phyloP scores from a whole-genome alignment of 495 filamentous ascomycete species.

The Clohesyomyces aquaticus region DNA sequence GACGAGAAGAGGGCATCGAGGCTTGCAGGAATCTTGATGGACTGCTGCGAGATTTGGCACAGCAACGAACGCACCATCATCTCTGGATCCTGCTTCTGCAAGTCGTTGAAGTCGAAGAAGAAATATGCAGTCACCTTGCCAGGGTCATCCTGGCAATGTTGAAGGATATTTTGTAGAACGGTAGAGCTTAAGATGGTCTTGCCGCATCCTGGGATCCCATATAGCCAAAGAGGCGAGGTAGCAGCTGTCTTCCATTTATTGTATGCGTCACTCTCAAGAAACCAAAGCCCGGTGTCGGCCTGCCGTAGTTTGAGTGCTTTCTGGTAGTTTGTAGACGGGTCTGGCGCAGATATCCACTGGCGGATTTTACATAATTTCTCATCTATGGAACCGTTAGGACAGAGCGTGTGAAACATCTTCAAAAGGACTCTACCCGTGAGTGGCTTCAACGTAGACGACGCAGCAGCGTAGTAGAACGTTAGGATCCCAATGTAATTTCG shows the following conservation, averaged over 20 bases:
- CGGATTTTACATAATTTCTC: constrained; percentile 1
- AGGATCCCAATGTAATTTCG: constrained; percentile 14
- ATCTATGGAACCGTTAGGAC: neutral
- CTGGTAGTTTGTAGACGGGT: constrained; percentile 6
- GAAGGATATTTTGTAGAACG: neutral
- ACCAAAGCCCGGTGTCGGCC: constrained; percentile 4
- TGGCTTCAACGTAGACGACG: neutral
- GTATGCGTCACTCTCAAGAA: neutral
- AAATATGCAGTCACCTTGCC: neutral
- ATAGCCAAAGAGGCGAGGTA: neutral
- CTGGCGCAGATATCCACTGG: constrained; percentile 1
- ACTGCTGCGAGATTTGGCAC: neutral
- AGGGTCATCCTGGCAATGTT: neutral
- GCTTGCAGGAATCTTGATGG: neutral
- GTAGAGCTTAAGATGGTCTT: constrained; percentile 8
- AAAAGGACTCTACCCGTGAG: neutral
- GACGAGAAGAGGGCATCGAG: neutral
- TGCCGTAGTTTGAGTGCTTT: constrained; percentile 2
- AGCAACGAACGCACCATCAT: neutral
- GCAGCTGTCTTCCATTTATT: neutral
- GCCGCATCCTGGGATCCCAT: constrained; percentile 6
- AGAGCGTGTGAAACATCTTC: neutral
- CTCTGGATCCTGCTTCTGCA: constrained; percentile 1
- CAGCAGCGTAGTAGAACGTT: constrained; percentile 25
- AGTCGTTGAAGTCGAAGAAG: constrained; percentile 7